Base-by-base conservation (phyloP, 306 rosid species). In the Carpinus viminea region DNA sequence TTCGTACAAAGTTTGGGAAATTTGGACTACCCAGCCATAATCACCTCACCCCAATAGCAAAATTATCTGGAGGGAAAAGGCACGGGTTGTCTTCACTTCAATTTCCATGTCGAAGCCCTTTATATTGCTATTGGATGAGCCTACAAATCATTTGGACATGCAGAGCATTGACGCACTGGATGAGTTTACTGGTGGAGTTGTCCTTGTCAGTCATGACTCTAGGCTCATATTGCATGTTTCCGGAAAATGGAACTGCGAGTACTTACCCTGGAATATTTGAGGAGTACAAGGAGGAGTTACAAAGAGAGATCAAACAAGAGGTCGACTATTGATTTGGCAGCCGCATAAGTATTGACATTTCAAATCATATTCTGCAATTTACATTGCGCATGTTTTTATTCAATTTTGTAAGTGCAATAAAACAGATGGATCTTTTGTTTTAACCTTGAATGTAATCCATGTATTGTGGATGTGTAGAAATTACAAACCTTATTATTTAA, bases 51-150 rank as follows among this genome's bases (percentile, higher is more conserved):
- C 93, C 93, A 9, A 90, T 90, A 68, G 91, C 84, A 74, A 90
- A 90, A 75, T 73, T 90, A 76, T 90, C 93, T 13, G 94, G 94
- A 13, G 94, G 94, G 54, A 88, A 88, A 90, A 88, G 81, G 36
- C 92, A 12, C 80, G 93, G 31, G 97, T 91, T 75, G 97, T 91
- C 48, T 91, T 91, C 83, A 91, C 97, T 8, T 91, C 97, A 3
- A 91, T 91, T 78, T 91, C 93, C 78, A 91, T 91, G 97, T 91
- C 91, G 36, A 91, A 60, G 79, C 96, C 96, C 31, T 93, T 89
- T 88, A 91, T 91, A 52, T 85, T 91, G 59, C 81, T 91, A 74
- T 84, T 88, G 68, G 96, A 91, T 84, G 96, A 91, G 82, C 96
- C 96, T 12, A 91, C 89, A 12, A 91, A 91, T 82, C 93, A 91